These are phyloP conservation scores for Phytophthora rubi DNA, from an alignment of 352 stramenopile species.

Conservation along the genomic window DNA sequence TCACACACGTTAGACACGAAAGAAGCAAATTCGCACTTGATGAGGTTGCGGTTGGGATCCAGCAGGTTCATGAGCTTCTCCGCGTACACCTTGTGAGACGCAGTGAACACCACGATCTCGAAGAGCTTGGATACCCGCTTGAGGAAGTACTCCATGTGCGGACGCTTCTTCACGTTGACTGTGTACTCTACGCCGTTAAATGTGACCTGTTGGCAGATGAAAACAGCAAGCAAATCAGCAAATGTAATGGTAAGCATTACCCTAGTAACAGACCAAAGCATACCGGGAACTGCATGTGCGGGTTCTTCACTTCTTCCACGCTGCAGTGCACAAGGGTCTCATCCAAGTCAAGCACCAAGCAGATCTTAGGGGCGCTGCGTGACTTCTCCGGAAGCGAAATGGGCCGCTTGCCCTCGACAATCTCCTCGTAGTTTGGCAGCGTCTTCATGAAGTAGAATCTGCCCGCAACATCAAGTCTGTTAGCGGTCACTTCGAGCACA, in stretches of 20 bases:
- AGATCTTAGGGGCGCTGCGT: slow-evolving; percentile 69
- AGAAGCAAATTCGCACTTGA: slow-evolving; percentile 64
- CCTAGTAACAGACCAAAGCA: background rate
- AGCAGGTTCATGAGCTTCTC: slow-evolving; percentile 97
- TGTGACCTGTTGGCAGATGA: slow-evolving; percentile 61
- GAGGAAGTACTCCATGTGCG: slow-evolving; percentile 96
- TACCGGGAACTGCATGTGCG: slow-evolving; percentile 97
- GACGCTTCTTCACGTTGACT: slow-evolving; percentile 97
- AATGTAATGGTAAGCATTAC: background rate
- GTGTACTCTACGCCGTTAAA: slow-evolving; percentile 96
- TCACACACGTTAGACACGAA: background rate
- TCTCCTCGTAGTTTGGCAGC: slow-evolving; percentile 79
- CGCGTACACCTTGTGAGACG: slow-evolving; percentile 95
- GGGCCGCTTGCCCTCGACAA: slow-evolving; percentile 56
- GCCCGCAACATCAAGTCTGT: slow-evolving; percentile 6
- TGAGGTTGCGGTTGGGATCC: slow-evolving; percentile 92
- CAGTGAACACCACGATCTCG: slow-evolving; percentile 99
- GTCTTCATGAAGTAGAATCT: slow-evolving; percentile 91
- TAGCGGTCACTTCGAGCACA: background rate
- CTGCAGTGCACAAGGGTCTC: slow-evolving; percentile 99
- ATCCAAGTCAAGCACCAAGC: slow-evolving; percentile 96
- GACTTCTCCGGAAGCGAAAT: slow-evolving; percentile 65
- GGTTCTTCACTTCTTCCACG: slow-evolving; percentile 94
- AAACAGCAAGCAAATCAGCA: background rate
- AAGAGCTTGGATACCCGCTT: slow-evolving; percentile 92